Evolutionary conservation across 2,329 filamentous ascomycete species (phyloP).

Genomic region (Aspergillus terreus): DNA sequence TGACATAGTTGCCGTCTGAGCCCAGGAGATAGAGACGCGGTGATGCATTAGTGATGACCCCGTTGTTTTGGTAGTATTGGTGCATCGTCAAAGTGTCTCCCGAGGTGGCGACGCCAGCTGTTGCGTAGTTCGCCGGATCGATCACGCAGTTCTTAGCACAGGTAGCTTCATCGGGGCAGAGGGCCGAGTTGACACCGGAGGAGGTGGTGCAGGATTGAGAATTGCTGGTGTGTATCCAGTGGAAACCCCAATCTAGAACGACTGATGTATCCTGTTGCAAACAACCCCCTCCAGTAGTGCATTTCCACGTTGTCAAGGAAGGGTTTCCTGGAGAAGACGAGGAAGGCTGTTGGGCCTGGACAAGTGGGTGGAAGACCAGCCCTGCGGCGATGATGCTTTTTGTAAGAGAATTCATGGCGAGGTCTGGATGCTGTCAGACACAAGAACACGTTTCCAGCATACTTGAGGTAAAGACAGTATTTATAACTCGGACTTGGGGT

Average conservation of each 20-base stretch:
- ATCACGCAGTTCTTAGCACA: background rate
- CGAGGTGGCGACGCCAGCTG: background rate
- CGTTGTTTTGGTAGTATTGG: background rate
- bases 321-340: background rate
- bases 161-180: background rate
- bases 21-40: background rate
- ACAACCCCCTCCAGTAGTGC: background rate
- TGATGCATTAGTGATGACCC: background rate
- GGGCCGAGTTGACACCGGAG: background rate
- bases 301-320: background rate
- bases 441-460: background rate
- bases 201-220: background rate
- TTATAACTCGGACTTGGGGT: background rate
- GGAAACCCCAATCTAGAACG: background rate
- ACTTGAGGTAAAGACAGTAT: background rate
- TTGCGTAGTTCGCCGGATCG: background rate
- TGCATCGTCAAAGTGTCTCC: background rate
- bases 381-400: slow-evolving; percentile 1
- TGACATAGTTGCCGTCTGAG: background rate
- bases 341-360: slow-evolving; percentile 2
- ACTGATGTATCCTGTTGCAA: background rate
- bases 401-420: background rate
- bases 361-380: background rate
- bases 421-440: background rate
- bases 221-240: background rate